A percentile compares a stretch with the other conserved stretches of the same genome.
Conservation (phyloP, 1,284 basidiomycete species). For the Cryptococcus wingfieldii region DNA sequence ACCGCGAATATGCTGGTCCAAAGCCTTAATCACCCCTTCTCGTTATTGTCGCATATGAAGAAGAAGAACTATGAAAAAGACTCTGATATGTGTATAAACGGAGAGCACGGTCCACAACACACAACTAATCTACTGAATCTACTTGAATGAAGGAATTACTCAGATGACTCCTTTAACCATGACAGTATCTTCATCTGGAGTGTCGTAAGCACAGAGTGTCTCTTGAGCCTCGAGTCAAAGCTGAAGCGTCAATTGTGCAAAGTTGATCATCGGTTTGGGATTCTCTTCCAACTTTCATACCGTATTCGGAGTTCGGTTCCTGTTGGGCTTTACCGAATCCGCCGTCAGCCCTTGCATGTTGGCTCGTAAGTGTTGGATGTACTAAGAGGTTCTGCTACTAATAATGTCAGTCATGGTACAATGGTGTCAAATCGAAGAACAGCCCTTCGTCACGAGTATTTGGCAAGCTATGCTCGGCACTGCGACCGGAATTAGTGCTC, state of each 20-base stretch:
- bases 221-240: too few relatives aligned
- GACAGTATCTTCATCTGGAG: conserved; percentile 33
- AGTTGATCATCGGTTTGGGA: conserved; percentile 59
- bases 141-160: too few relatives aligned
- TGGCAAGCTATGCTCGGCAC: conserved; percentile 22
- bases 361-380: conserved; percentile 9
- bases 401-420: conserved; percentile 17
- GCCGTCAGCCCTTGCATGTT: conserved; percentile 28
- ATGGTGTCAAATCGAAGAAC: conserved; percentile 25
- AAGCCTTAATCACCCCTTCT: too few relatives aligned
- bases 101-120: too few relatives aligned
- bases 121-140: too few relatives aligned
- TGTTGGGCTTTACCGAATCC: conserved; percentile 35
- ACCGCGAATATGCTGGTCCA: too few relatives aligned
- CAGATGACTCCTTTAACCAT: too few relatives aligned
- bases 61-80: too few relatives aligned
- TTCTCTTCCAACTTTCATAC: conserved; percentile 67
- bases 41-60: too few relatives aligned
- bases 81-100: too few relatives aligned
- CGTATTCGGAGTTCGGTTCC: conserved; percentile 43
- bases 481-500: not conserved
- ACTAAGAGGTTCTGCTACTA: not conserved
- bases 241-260: too few relatives aligned
- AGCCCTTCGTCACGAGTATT: conserved; percentile 15
- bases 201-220: conserved; percentile 5